Conservation (phyloP, 805 yeast species). For the Sugiyamaella americana region DNA sequence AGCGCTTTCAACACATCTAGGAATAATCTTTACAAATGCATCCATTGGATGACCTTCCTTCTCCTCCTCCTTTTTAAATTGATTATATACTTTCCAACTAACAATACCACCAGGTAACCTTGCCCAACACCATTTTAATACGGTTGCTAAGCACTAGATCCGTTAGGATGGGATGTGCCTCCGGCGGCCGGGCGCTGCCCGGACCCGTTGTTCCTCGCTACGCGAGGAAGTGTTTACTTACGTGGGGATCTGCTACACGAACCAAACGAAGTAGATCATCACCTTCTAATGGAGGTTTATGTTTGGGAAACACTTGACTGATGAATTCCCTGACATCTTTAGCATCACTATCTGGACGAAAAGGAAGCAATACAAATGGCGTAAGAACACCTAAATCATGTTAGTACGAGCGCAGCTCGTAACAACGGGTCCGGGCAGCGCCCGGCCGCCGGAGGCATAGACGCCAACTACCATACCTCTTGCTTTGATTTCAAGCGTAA, state of each 20-base stretch:
- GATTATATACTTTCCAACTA: slow-evolving; percentile 79
- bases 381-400: slow-evolving; percentile 42
- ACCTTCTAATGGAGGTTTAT: slow-evolving; percentile 43
- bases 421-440: too few species aligned
- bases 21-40: slow-evolving; percentile 78
- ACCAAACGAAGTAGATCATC: slow-evolving; percentile 42
- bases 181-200: slow-evolving; percentile 1
- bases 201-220: not conserved
- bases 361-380: slow-evolving; percentile 71
- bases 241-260: slow-evolving; percentile 51
- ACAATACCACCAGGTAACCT: slow-evolving; percentile 70
- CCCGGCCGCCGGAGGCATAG: too few species aligned
- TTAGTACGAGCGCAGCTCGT: too few species aligned
- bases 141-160: slow-evolving; percentile 44
- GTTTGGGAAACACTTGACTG: slow-evolving; percentile 52
- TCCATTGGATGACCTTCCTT: slow-evolving; percentile 61
- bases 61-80: slow-evolving; percentile 56
- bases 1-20: slow-evolving; percentile 72
- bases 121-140: slow-evolving; percentile 81
- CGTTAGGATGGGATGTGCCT: slow-evolving; percentile 2
- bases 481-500: slow-evolving; percentile 66
- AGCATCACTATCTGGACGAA: slow-evolving; percentile 56
- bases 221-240: slow-evolving; percentile 1
- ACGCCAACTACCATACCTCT: too few species aligned
- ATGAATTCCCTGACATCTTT: slow-evolving; percentile 52